Base-by-base conservation (phyloP, 305 asterid genomes). In the Galium porrigens region DNA sequence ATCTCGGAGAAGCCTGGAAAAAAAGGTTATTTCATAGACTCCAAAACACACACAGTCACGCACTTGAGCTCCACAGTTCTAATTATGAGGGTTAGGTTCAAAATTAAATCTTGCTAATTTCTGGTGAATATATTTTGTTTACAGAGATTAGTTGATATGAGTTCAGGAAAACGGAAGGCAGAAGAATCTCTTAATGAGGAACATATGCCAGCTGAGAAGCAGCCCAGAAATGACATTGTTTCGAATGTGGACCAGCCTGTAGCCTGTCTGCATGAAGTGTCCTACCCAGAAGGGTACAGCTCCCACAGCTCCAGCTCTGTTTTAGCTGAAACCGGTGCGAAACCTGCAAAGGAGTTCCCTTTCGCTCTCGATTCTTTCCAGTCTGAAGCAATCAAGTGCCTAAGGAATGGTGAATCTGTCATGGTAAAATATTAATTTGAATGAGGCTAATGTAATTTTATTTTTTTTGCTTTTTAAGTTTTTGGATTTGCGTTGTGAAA, bases 361-460 rank as follows among this genome's bases (percentile, higher is more conserved):
- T 91, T 91, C 70, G 57, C 70, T 33, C 90, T 91, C 1, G 96
- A 88, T 67, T 94, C 97, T 73, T 91, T 91, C 74, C 96, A 91
- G 84, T 65, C 81, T 12, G 96, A 91, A 83, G 94, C 96, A 59
- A 81, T 91, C 58, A 84, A 78, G 73, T 91, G 98, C 58, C 82
- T 91, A 1, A 78, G 82, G 67, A 78, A 34, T 49, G 96, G 90
- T 6, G 96, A 91, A 81, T 88, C 96, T 5, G 96, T 91, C 71
- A 81, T 91, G 98, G 98, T 90, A 78, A 77, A 42, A 29, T 6
- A 29, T 49, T 41, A 49, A 66, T 18, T 65, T 61, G 11, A 41
- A 4, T 25, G 12, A 15, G 29, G 14, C 56, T 22, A 5, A 15
- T 56, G n/a, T 53, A 18, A 61, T 27, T 63, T 14, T n/a, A n/a